Percentiles rank a stretch among this genome's conserved stretches.
These are phyloP conservation scores for Acer yangbiense DNA, from an alignment of 345 rosid genomes.

Conservation along the genomic window DNA sequence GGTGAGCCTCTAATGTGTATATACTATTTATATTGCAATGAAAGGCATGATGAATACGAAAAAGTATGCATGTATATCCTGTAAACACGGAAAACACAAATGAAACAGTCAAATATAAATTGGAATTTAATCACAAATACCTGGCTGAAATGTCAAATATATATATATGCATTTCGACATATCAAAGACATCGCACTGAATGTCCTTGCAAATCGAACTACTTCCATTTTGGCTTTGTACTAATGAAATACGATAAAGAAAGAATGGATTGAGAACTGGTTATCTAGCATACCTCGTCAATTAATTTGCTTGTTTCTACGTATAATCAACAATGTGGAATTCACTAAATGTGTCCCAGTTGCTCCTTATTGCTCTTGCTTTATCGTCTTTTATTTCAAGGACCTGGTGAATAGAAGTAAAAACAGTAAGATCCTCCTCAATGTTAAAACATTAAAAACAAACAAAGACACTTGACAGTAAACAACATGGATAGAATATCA, in stretches of 20 bases:
- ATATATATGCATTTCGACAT: not conserved
- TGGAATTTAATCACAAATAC: not conserved
- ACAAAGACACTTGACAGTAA: not conserved
- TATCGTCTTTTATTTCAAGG: conserved; percentile 67
- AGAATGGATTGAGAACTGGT: not conserved
- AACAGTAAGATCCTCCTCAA: not conserved
- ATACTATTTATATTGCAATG: not conserved
- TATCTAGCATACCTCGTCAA: conserved; percentile 18
- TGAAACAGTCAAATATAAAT: not conserved
- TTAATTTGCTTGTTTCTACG: conserved; percentile 29
- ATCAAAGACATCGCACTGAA: not conserved
- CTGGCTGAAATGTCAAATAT: not conserved
- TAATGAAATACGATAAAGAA: not conserved
- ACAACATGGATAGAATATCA: not conserved
- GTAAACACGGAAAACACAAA: not conserved
- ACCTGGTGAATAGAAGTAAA: conserved; percentile 48
- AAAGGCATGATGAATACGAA: not conserved
- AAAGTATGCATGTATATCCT: not conserved
- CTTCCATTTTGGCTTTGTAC: not conserved
- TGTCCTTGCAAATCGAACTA: not conserved
- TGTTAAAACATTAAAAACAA: not conserved
- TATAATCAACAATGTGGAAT: conserved; percentile 57
- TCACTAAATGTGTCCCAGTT: conserved; percentile 44
- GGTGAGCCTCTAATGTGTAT: not conserved
- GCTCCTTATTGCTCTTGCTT: conserved; percentile 72